These are phyloP conservation scores for Sclerotinia subarctica DNA, from an alignment of 2,329 filamentous ascomycete genomes.

Conservation along the genomic window DNA sequence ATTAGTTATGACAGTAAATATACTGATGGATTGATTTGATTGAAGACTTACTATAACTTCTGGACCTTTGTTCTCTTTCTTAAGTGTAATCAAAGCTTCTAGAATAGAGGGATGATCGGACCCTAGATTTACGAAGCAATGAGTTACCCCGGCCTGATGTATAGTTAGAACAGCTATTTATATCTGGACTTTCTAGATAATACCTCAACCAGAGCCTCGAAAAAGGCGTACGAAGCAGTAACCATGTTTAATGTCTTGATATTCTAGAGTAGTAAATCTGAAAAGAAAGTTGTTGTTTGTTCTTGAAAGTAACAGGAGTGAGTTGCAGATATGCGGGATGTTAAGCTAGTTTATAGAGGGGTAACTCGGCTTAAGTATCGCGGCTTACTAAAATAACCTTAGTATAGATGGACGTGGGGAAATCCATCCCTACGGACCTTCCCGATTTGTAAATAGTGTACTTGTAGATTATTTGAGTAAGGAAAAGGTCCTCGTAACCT, in stretches of 20 bases:
- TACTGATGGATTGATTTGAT: background rate
- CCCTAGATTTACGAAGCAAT: slow-evolving; percentile 58
- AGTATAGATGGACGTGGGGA: slow-evolving; percentile 5
- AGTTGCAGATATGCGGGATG: slow-evolving; percentile 1
- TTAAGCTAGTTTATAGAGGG: slow-evolving; percentile 2
- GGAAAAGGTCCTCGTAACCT: background rate
- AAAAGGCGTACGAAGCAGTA: slow-evolving; percentile 56
- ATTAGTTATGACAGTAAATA: background rate
- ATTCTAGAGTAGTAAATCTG: background rate
- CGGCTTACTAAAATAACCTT: slow-evolving; percentile 5
- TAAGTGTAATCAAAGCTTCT: slow-evolving; percentile 69
- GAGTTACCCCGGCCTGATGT: slow-evolving; percentile 46
- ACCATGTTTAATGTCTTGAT: slow-evolving; percentile 8
- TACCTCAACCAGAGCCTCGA: slow-evolving; percentile 66
- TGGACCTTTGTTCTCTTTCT: slow-evolving; percentile 61
- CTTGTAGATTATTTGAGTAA: background rate
- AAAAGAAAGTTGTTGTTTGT: background rate
- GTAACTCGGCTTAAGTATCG: slow-evolving; percentile 8
- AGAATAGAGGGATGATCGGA: slow-evolving; percentile 66
- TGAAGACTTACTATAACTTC: slow-evolving; percentile 47
- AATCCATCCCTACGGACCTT: slow-evolving; percentile 37
- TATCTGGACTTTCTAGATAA: background rate
- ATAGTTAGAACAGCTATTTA: background rate
- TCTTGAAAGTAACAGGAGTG: background rate
- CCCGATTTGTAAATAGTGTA: background rate